Percentiles rank a stretch among this genome's conserved stretches.
phyloP scores from a whole-genome alignment of 1,284 basidiomycete genomes.

The Hemileia vastatrix region DNA sequence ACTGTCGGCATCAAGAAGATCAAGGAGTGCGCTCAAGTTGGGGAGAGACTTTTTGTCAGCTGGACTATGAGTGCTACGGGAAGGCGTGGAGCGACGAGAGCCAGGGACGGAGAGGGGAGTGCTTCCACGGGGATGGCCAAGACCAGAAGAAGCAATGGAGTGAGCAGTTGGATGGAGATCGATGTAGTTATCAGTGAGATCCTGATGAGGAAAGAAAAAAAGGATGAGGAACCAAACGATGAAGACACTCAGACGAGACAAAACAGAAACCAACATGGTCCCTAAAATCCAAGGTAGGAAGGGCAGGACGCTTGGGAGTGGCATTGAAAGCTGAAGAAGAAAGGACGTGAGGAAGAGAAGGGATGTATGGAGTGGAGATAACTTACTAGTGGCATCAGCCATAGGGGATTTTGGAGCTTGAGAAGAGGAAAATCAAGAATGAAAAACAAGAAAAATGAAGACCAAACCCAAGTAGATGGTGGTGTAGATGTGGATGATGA shows the following conservation, averaged over 20 bases:
- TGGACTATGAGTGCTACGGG: slow-evolving; percentile 11
- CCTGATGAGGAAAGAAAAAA: slow-evolving; percentile 11
- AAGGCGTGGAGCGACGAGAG: slow-evolving; percentile 18
- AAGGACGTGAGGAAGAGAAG: not conserved
- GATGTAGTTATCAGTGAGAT: slow-evolving; percentile 15
- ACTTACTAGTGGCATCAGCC: not conserved
- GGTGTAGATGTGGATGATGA: too few species aligned
- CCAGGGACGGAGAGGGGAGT: slow-evolving; percentile 14
- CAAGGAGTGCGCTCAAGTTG: slow-evolving; percentile 14
- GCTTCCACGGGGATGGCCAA: slow-evolving; percentile 22
- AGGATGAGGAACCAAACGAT: not conserved
- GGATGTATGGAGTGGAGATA: not conserved
- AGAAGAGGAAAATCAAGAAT: not conserved
- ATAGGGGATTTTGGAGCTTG: not conserved
- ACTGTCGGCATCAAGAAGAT: slow-evolving; percentile 14
- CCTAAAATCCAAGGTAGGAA: slow-evolving; percentile 13
- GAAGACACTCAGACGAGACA: not conserved
- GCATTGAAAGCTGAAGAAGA: not conserved
- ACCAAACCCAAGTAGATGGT: too few species aligned
- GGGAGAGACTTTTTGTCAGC: slow-evolving; percentile 6
- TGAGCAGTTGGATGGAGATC: slow-evolving; percentile 11
- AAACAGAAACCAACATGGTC: slow-evolving; percentile 10
- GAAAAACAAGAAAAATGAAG: not conserved
- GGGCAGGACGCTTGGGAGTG: not conserved
- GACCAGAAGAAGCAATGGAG: slow-evolving; percentile 15